phyloP scores from a whole-genome alignment of 352 stramenopile species.

The Hyaloperonospora brassicae region DNA sequence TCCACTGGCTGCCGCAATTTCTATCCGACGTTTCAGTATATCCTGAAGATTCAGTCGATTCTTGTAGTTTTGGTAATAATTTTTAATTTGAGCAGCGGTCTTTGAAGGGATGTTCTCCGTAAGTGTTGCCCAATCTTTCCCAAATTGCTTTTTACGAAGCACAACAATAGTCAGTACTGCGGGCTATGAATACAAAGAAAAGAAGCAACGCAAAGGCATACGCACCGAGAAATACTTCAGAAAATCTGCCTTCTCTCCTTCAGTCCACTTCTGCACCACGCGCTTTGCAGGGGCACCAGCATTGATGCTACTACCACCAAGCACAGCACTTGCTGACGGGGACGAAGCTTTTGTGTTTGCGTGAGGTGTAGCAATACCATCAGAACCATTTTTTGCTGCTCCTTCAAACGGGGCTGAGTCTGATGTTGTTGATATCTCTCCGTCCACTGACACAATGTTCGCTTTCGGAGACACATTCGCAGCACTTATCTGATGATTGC shows the following conservation, averaged over 20 bases:
- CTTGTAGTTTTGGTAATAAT: slow-evolving; percentile 93
- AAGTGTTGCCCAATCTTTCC: slow-evolving; percentile 84
- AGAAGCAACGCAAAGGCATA: slow-evolving; percentile 3
- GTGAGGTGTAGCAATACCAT: slow-evolving; percentile 11
- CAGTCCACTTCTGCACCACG: slow-evolving; percentile 87
- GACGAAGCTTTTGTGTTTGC: slow-evolving; percentile 14
- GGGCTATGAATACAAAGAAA: neutral
- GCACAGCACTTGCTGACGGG: slow-evolving; percentile 17
- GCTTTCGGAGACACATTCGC: slow-evolving; percentile 8
- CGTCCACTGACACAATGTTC: slow-evolving; percentile 4
- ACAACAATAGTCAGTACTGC: slow-evolving; percentile 10
- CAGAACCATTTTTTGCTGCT: slow-evolving; percentile 9
- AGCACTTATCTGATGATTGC: slow-evolving; percentile 13
- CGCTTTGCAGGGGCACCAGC: slow-evolving; percentile 44
- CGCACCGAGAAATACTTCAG: slow-evolving; percentile 82
- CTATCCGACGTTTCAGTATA: slow-evolving; percentile 74
- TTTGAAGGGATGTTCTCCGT: slow-evolving; percentile 86
- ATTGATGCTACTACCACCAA: slow-evolving; percentile 7
- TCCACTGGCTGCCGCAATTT: slow-evolving; percentile 32
- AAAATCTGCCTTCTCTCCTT: slow-evolving; percentile 83
- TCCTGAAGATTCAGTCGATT: slow-evolving; percentile 84
- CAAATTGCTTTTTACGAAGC: slow-evolving; percentile 45
- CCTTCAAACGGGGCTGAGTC: slow-evolving; percentile 5
- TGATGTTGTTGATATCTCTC: neutral
- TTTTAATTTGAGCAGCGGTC: slow-evolving; percentile 87